These are phyloP conservation scores for Ilyonectria destructans DNA, from an alignment of 2,329 filamentous ascomycete genomes.

Conservation along the genomic window DNA sequence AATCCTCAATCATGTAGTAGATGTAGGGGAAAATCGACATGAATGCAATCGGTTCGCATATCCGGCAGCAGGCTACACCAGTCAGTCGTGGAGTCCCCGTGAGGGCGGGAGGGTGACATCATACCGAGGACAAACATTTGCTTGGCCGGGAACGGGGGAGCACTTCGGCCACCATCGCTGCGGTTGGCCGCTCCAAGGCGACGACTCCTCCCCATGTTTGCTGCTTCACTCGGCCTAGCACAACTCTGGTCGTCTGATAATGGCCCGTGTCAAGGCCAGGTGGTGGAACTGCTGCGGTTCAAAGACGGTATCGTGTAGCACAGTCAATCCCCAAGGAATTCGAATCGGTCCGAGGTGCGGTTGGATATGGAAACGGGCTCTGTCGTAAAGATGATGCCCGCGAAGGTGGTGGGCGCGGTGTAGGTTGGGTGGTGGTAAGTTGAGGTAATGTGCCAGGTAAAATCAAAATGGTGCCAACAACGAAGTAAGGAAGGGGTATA, in stretches of 20 bases:
- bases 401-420: slow-evolving; percentile 8
- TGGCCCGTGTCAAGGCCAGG: not conserved
- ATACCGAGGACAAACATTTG: slow-evolving; percentile 71
- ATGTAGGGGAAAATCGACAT: slow-evolving; percentile 99
- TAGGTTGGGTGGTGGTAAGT: slow-evolving; percentile 5
- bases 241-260: slow-evolving; percentile 17
- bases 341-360: slow-evolving; percentile 3
- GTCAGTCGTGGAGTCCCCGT: slow-evolving; percentile 32
- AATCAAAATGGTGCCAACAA: slow-evolving; percentile 13
- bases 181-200: slow-evolving; percentile 44
- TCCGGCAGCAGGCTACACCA: slow-evolving; percentile 84
- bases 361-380: not conserved
- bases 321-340: not conserved
- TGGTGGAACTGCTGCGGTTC: slow-evolving; percentile 10
- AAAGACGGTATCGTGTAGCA: slow-evolving; percentile 9
- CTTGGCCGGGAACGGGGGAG: slow-evolving; percentile 57
- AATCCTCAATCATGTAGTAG: slow-evolving; percentile 97
- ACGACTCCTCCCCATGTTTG: slow-evolving; percentile 51
- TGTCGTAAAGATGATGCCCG: slow-evolving; percentile 7
- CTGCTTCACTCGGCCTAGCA: slow-evolving; percentile 15
- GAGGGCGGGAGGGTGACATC: slow-evolving; percentile 5
- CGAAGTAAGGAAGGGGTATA: slow-evolving; percentile 17
- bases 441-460: slow-evolving; percentile 14
- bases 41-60: slow-evolving; percentile 99
- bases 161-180: slow-evolving; percentile 41